Conservation (phyloP, 345 rosid species). For the Nasturtium officinale region DNA sequence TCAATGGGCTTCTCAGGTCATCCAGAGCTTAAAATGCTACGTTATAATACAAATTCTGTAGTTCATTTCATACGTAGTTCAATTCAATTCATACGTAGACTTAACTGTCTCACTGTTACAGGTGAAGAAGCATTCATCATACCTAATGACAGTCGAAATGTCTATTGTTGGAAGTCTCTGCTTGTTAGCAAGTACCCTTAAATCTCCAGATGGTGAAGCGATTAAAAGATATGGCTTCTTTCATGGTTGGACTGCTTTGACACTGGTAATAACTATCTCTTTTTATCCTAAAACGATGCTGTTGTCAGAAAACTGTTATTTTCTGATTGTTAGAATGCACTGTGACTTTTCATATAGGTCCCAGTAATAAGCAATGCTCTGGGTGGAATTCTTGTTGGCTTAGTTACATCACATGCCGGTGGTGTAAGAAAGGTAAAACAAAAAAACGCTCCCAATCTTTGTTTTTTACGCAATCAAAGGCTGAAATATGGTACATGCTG, state of each 20-base stretch:
- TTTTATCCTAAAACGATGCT: neutral
- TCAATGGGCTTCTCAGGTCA: constrained; percentile 97
- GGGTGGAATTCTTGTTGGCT: constrained; percentile 97
- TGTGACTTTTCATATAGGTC: constrained; percentile 51
- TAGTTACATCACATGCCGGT: constrained; percentile 92
- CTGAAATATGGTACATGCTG: neutral
- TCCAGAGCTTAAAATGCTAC: constrained; percentile 18
- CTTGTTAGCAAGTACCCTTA: constrained; percentile 70
- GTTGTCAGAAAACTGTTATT: neutral
- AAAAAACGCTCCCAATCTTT: neutral
- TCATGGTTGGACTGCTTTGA: constrained; percentile 92
- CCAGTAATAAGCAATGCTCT: constrained; percentile 81
- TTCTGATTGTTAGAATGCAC: neutral
- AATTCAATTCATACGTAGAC: neutral
- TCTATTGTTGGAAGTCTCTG: constrained; percentile 94
- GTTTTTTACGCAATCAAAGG: neutral
- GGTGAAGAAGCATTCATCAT: constrained; percentile 95
- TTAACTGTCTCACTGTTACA: constrained; percentile 37
- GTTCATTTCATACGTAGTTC: neutral
- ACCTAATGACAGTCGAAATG: constrained; percentile 98
- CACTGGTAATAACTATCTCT: constrained; percentile 45
- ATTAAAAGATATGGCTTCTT: constrained; percentile 78
- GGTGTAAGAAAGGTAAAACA: constrained; percentile 88
- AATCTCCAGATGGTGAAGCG: constrained; percentile 98
- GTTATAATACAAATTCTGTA: neutral